A percentile compares a stretch with the other conserved stretches of the same genome.
phyloP scores from a whole-genome alignment of 192 early-diverging fungal genomes.

The Allomyces arbusculus region DNA sequence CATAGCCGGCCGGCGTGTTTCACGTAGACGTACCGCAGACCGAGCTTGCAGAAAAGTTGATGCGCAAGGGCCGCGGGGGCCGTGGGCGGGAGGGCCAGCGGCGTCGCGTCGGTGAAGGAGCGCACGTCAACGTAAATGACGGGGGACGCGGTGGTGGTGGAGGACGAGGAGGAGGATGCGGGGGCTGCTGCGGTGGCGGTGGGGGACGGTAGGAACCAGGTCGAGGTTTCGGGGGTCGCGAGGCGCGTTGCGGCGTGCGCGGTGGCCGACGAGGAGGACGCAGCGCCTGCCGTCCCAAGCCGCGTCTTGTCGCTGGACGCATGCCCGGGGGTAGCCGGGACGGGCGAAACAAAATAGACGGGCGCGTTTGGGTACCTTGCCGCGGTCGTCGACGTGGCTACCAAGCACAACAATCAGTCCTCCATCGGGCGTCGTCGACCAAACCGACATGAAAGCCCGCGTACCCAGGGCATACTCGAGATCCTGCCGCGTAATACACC shows the following conservation, averaged over 20 bases:
- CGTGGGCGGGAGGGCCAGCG: not conserved
- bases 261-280: not conserved
- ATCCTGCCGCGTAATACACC: not conserved
- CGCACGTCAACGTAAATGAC: not conserved
- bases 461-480: not conserved
- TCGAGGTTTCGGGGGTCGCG: too few relatives aligned
- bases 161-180: not conserved
- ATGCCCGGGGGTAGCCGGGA: too few relatives aligned
- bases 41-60: not conserved
- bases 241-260: not conserved
- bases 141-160: not conserved
- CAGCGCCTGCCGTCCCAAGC: not conserved
- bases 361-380: not conserved
- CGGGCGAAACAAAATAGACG: not conserved
- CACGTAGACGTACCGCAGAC: not conserved
- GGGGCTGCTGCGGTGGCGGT: not conserved
- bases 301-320: too few relatives aligned
- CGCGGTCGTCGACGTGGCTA: not conserved
- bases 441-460: not conserved
- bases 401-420: not conserved
- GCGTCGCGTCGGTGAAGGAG: not conserved
- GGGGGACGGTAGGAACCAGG: not conserved
- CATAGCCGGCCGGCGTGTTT: not conserved
- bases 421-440: too few relatives aligned
- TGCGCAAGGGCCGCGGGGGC: not conserved